A percentile compares a stretch with the other conserved stretches of the same genome.
These are phyloP conservation scores for Endocarpon pusillum DNA, from an alignment of 495 filamentous ascomycete genomes.

Conservation along the genomic window DNA sequence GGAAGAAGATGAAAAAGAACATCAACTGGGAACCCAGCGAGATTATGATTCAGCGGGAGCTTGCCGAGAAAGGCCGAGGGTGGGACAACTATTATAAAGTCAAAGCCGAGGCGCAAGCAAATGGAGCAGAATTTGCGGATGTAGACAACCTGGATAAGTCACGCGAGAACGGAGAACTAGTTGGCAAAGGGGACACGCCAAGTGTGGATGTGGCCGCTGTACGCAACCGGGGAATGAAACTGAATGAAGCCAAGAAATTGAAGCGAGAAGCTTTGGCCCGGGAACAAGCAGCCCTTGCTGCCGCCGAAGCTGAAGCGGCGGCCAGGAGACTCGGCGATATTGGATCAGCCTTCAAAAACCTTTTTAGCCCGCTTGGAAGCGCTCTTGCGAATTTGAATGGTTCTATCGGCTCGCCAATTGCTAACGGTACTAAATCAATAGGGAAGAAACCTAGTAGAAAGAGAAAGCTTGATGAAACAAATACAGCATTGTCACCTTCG, in stretches of 20 bases:
- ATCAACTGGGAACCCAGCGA: slow-evolving; percentile 87
- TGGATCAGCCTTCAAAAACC: slow-evolving; percentile 31
- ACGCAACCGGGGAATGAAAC: slow-evolving; percentile 75
- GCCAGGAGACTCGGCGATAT: slow-evolving; percentile 36
- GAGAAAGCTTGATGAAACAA: slow-evolving; percentile 14
- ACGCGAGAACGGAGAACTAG: too few relatives aligned
- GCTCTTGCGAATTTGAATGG: too few relatives aligned
- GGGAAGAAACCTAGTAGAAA: slow-evolving; percentile 14
- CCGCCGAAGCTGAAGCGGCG: slow-evolving; percentile 44
- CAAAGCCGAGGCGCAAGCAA: slow-evolving; percentile 47
- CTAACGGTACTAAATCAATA: slow-evolving; percentile 3
- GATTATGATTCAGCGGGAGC: slow-evolving; percentile 87
- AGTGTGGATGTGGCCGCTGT: slow-evolving; percentile 34
- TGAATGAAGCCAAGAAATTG: slow-evolving; percentile 84
- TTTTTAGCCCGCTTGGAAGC: slow-evolving; percentile 21
- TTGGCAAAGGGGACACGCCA: too few relatives aligned
- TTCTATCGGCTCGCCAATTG: slow-evolving; percentile 1
- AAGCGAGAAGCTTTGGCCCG: slow-evolving; percentile 59
- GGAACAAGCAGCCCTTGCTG: slow-evolving; percentile 38
- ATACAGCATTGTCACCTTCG: slow-evolving; percentile 7
- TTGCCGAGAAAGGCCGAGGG: slow-evolving; percentile 61
- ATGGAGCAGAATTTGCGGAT: slow-evolving; percentile 46
- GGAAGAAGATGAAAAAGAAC: slow-evolving; percentile 99
- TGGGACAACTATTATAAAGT: slow-evolving; percentile 54
- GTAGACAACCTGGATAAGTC: slow-evolving; percentile 32